Evolutionary conservation across 2,329 filamentous ascomycete species (phyloP).

Genomic region (Tolypocladium ovalisporum): DNA sequence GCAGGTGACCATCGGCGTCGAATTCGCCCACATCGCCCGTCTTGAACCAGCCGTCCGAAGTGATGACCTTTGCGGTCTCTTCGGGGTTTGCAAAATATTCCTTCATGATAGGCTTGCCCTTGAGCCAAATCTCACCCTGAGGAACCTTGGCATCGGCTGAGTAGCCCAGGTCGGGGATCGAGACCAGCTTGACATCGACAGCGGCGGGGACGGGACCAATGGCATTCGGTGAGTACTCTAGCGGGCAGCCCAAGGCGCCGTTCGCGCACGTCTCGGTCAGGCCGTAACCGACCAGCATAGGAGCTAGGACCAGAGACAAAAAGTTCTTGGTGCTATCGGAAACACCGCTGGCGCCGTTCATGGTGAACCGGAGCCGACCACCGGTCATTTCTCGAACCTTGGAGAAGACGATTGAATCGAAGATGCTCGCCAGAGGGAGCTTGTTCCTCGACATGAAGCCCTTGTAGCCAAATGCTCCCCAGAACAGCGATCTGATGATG

Average conservation of each 20-base stretch:
- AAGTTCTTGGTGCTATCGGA: slow-evolving; percentile 81
- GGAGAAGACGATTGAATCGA: slow-evolving; percentile 81
- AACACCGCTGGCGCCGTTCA: slow-evolving; percentile 91
- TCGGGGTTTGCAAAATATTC: slow-evolving; percentile 80
- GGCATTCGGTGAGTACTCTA: slow-evolving; percentile 68
- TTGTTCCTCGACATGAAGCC: slow-evolving; percentile 44
- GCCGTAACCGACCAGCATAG: slow-evolving; percentile 91
- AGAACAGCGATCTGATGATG: slow-evolving; percentile 71
- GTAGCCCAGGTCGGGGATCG: slow-evolving; percentile 84
- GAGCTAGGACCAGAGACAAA: slow-evolving; percentile 82
- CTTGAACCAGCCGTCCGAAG: slow-evolving; percentile 89
- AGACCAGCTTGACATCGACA: slow-evolving; percentile 84
- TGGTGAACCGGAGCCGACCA: slow-evolving; percentile 74
- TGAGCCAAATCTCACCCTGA: slow-evolving; percentile 88
- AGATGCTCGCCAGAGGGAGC: slow-evolving; percentile 54
- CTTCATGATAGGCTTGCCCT: slow-evolving; percentile 61
- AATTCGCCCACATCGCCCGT: slow-evolving; percentile 94
- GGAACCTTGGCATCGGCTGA: slow-evolving; percentile 61
- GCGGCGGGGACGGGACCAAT: slow-evolving; percentile 70
- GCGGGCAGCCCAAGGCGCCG: slow-evolving; percentile 70
- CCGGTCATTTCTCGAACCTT: slow-evolving; percentile 87
- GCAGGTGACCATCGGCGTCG: slow-evolving; percentile 66
- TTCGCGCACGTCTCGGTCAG: slow-evolving; percentile 87
- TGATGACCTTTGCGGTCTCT: slow-evolving; percentile 70
- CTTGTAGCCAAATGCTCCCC: slow-evolving; percentile 51